Base-by-base conservation (phyloP, 2,329 filamentous ascomycete species). In the Ceratocystis harringtonii region DNA sequence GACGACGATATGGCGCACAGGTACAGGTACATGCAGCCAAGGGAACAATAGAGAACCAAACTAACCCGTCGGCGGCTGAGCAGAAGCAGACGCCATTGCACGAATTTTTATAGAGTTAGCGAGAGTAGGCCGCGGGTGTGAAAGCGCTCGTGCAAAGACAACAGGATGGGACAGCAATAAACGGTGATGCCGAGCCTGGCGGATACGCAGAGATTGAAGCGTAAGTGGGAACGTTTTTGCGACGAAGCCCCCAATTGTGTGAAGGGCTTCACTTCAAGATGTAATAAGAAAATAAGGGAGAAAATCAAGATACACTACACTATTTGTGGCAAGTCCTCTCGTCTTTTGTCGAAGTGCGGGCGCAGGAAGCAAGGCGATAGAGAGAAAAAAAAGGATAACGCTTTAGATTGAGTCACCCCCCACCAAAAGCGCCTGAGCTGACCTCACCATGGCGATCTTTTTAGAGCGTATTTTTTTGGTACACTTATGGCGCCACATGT, bases 171-270 rank as follows among this genome's bases (percentile, higher is more conserved):
- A 45, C 45, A 45, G 41, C 22, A 44, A 32, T 44, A 67, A 36
- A 44, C 61, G 50, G 52, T 44, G 61, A 65, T 67, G 58, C 50
- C 50, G 64, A 58, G 48, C 63, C 66, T 44, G 45, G 50, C 48
- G 19, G 48, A 63, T 63, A 64, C 67, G 66, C 66, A 67, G 28
- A 55, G 62, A 63, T 64, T 62, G 44, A 41, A 58, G 65, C 65
- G 67, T 66, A 60, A 52, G 61, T 64, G 61, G 64, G 62, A 68
- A 68, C 67, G 67, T 68, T 62, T 30, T 68, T 55, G 61, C 58
- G 61, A 50, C 61, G 66, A 65, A 67, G 63, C 61, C 66, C 63
- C 63, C 63, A 52, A 65, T 17, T 57, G 28, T 36, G 30, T 44
- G 45, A 65, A 63, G 65, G 65, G 65, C 65, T 67, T 67, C 62